Evolutionary conservation across 1,284 basidiomycete species (phyloP).

Genomic region (Pterulicium gracile): DNA sequence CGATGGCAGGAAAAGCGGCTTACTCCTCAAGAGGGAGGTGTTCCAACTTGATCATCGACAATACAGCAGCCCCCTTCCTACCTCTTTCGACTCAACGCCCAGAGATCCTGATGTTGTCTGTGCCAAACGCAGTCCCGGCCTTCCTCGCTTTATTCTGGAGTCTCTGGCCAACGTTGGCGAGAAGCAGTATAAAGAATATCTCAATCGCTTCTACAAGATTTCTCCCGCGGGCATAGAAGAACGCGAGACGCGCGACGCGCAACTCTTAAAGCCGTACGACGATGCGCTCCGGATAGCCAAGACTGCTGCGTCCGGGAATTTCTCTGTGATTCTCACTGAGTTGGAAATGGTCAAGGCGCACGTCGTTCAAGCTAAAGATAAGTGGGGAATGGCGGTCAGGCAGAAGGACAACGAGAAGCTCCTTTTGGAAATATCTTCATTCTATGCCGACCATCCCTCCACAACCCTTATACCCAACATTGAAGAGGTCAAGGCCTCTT

Average conservation of each 20-base stretch:
- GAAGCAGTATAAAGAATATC: constrained; percentile 17
- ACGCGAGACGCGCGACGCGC: not conserved
- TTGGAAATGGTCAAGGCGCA: constrained; percentile 23
- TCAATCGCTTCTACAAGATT: constrained; percentile 15
- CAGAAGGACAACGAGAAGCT: constrained; percentile 10
- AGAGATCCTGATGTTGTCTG: constrained; percentile 4
- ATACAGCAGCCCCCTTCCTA: not conserved
- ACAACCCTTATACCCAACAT: constrained; percentile 15
- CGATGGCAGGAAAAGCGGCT: not conserved
- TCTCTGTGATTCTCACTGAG: constrained; percentile 17
- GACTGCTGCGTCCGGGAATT: constrained; percentile 4
- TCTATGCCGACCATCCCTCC: constrained; percentile 12
- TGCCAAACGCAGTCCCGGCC: not conserved
- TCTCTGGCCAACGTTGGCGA: constrained; percentile 19
- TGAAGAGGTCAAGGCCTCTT: constrained; percentile 37
- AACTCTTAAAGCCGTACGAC: constrained; percentile 11
- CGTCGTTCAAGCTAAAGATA: constrained; percentile 17
- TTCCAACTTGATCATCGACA: not conserved
- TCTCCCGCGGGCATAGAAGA: not conserved
- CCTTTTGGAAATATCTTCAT: constrained; percentile 16
- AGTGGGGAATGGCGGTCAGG: constrained; percentile 8
- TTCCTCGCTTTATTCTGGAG: constrained; percentile 20
- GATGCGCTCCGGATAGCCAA: constrained; percentile 16
- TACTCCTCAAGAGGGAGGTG: not conserved
- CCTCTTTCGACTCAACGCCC: not conserved